A percentile compares a stretch with the other conserved stretches of the same genome.
phyloP scores from a whole-genome alignment of 805 yeast genomes.

The Kodamaea sagamina region DNA sequence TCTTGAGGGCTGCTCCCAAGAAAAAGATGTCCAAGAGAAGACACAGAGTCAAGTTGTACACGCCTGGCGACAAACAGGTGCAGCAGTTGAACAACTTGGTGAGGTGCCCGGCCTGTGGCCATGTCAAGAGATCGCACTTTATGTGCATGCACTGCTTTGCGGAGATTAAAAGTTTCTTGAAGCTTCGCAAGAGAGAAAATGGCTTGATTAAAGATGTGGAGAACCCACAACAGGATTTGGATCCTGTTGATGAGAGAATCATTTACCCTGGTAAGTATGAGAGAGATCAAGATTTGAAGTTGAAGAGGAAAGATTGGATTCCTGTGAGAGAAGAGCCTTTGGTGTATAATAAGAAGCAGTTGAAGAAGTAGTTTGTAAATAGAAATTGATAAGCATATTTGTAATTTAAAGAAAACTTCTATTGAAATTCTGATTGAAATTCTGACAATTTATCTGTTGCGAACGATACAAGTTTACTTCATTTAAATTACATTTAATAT shows the following conservation, averaged over 20 bases:
- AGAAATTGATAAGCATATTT: too few species aligned
- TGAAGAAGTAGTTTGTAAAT: conserved; percentile 15
- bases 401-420: not conserved
- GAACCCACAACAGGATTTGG: conserved; percentile 45
- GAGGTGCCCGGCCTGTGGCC: conserved; percentile 95
- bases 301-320: conserved; percentile 45
- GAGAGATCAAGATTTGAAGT: conserved; percentile 29
- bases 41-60: conserved; percentile 79
- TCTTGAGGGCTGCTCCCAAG: conserved; percentile 87
- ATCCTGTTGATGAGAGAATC: conserved; percentile 61
- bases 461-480: too few species aligned
- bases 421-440: too few species aligned
- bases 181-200: conserved; percentile 41
- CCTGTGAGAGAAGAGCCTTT: conserved; percentile 46
- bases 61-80: conserved; percentile 80
- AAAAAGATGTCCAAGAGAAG: conserved; percentile 87
- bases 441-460: too few species aligned
- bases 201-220: conserved; percentile 29
- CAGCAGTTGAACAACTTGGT: conserved; percentile 74
- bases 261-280: conserved; percentile 74
- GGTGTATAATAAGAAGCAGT: conserved; percentile 31
- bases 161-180: conserved; percentile 78
- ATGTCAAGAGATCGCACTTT: conserved; percentile 84
- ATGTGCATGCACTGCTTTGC: conserved; percentile 91
- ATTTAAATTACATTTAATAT: too few species aligned